Percentiles rank a stretch among this genome's conserved stretches.
These are phyloP conservation scores for Ilyonectria robusta DNA, from an alignment of 2,329 filamentous ascomycete genomes.

Conservation along the genomic window DNA sequence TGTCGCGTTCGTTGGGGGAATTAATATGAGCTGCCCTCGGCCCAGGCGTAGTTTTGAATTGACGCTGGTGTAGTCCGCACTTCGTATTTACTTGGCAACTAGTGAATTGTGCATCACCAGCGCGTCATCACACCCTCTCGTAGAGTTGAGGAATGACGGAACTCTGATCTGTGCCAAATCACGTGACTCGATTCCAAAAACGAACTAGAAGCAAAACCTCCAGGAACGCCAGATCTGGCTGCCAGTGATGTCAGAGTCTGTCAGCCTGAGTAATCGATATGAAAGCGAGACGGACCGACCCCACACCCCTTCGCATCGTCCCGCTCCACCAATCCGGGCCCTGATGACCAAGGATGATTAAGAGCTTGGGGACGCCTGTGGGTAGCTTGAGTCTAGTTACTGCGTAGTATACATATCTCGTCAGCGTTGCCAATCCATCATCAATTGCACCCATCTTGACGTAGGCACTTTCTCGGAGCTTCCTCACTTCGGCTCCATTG, in stretches of 20 bases:
- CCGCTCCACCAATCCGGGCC: conserved; percentile 33
- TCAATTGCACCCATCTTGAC: conserved; percentile 32
- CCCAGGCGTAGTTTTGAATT: neutral
- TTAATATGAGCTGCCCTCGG: neutral
- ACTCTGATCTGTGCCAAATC: conserved; percentile 1
- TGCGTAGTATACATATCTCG: conserved; percentile 41
- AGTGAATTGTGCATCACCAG: neutral
- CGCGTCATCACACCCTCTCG: neutral
- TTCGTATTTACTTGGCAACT: too few species aligned
- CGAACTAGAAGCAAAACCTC: neutral
- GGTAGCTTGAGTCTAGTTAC: neutral
- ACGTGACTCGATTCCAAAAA: conserved; percentile 27
- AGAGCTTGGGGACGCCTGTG: conserved; percentile 28
- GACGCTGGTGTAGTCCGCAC: neutral
- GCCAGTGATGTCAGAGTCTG: neutral
- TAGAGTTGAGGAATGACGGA: neutral
- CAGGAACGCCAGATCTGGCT: neutral
- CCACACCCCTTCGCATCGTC: conserved; percentile 9
- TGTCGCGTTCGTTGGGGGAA: neutral
- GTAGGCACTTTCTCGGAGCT: conserved; percentile 45
- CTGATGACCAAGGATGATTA: conserved; percentile 41
- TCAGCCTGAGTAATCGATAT: conserved; percentile 28
- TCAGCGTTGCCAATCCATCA: conserved; percentile 46
- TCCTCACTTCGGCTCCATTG: conserved; percentile 39
- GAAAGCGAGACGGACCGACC: conserved; percentile 14